Conservation (phyloP, 441 rosid species). For the Macaranga tanarius region DNA sequence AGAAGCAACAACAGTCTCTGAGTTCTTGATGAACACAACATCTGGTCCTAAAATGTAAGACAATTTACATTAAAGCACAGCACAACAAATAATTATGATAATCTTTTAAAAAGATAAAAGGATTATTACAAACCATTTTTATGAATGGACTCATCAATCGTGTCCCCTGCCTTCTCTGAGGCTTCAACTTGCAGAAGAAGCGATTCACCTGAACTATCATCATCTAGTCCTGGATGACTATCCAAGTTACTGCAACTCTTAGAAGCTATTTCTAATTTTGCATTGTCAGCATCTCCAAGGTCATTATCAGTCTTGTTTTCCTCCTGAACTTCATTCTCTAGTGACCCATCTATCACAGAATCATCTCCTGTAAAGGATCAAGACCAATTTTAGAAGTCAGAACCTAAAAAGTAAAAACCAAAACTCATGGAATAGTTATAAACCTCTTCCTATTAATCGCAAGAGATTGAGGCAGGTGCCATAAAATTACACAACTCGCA, state of each 20-base stretch:
- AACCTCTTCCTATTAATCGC: background rate
- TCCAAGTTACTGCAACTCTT: constrained; percentile 13
- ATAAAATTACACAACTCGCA: too few species aligned
- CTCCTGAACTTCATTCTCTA: constrained; percentile 22
- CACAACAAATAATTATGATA: background rate
- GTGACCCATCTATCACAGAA: constrained; percentile 23
- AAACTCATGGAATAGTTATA: background rate
- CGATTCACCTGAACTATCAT: constrained; percentile 19
- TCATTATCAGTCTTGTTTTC: constrained; percentile 13
- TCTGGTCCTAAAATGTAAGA: constrained; percentile 25
- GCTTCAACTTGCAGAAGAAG: constrained; percentile 10
- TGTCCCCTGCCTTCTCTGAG: constrained; percentile 11
- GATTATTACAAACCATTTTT: too few species aligned
- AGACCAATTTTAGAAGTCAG: constrained; percentile 19
- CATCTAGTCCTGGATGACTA: constrained; percentile 18
- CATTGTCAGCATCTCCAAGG: constrained; percentile 10
- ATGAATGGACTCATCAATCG: constrained; percentile 9
- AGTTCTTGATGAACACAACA: constrained; percentile 12
- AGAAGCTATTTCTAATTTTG: constrained; percentile 9
- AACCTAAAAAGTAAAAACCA: background rate
- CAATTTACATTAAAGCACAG: background rate
- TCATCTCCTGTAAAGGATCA: constrained; percentile 34
- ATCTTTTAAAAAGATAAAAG: too few species aligned
- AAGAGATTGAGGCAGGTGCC: background rate
- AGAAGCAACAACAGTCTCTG: constrained; percentile 10